These are phyloP conservation scores for Clathrospora elynae DNA, from an alignment of 2,329 filamentous ascomycete genomes.

Conservation along the genomic window DNA sequence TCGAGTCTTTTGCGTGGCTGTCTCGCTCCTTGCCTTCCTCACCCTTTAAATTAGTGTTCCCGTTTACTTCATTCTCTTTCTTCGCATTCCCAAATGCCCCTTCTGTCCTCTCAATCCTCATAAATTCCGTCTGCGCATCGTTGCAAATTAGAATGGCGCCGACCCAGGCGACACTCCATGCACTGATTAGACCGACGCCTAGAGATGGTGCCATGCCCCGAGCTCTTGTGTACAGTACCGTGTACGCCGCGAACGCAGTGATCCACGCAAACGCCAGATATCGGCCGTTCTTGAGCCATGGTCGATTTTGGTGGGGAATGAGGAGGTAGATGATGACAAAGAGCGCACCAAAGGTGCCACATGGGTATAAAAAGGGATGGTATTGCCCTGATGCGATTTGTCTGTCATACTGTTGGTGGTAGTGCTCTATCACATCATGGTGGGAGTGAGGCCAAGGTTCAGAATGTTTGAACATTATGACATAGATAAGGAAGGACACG, in stretches of 20 bases:
- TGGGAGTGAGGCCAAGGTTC: slow-evolving; percentile 42
- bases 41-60: neutral
- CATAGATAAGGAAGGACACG: slow-evolving; percentile 6
- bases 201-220: slow-evolving; percentile 59
- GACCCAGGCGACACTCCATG: slow-evolving; percentile 62
- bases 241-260: slow-evolving; percentile 51
- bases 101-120: slow-evolving; percentile 57
- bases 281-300: slow-evolving; percentile 49
- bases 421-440: slow-evolving; percentile 42
- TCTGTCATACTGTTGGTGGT: slow-evolving; percentile 49
- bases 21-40: slow-evolving; percentile 1
- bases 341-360: slow-evolving; percentile 46
- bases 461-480: slow-evolving; percentile 19
- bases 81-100: slow-evolving; percentile 26
- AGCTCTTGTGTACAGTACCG: slow-evolving; percentile 54
- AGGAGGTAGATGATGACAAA: slow-evolving; percentile 57
- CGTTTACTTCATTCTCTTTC: slow-evolving; percentile 4
- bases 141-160: slow-evolving; percentile 60
- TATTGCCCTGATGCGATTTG: slow-evolving; percentile 48
- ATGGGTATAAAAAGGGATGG: slow-evolving; percentile 54
- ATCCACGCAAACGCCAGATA: slow-evolving; percentile 54
- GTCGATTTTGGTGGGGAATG: slow-evolving; percentile 54
- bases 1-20: slow-evolving; percentile 5
- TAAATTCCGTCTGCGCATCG: slow-evolving; percentile 61
- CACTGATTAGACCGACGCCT: slow-evolving; percentile 59